Percentiles rank a stretch among this genome's conserved stretches.
Conservation (phyloP, 768 basidiomycete species). For the Gelatoporia subvermispora region DNA sequence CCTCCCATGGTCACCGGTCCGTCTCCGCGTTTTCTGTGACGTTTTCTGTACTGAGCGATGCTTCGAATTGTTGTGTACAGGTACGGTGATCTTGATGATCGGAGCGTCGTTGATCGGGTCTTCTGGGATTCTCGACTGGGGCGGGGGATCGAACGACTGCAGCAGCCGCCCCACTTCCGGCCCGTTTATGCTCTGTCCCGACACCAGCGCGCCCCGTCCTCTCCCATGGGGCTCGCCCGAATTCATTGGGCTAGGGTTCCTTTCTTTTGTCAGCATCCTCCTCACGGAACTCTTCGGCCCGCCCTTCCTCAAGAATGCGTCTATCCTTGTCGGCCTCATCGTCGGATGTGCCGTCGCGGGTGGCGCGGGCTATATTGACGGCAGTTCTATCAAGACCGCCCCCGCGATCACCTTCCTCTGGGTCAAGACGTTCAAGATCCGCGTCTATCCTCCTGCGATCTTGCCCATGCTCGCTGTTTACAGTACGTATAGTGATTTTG, state of each 20-base stretch:
- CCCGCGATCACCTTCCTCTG: constrained; percentile 83
- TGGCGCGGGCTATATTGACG: constrained; percentile 72
- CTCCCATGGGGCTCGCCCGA: constrained; percentile 79
- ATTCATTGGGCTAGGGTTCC: constrained; percentile 84
- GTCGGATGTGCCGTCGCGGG: constrained; percentile 82
- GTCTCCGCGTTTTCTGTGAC: neutral
- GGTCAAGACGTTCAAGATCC: constrained; percentile 74
- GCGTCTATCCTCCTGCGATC: constrained; percentile 68
- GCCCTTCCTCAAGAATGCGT: constrained; percentile 79
- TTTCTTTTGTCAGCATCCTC: constrained; percentile 73
- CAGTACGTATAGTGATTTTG: constrained; percentile 27
- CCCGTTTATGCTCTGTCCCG: constrained; percentile 69
- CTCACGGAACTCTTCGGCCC: constrained; percentile 79
- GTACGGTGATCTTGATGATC: constrained; percentile 77
- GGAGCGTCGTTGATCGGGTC: constrained; percentile 72
- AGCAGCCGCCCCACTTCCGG: constrained; percentile 53
- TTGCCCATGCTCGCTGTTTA: constrained; percentile 61
- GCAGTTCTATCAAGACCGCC: constrained; percentile 55
- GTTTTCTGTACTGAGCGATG: neutral
- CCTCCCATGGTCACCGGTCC: constrained; percentile 76
- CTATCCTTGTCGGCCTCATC: constrained; percentile 68
- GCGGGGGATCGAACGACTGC: constrained; percentile 77
- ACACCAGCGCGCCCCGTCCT: constrained; percentile 62
- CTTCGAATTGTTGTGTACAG: constrained; percentile 32
- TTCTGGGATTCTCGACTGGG: constrained; percentile 79